These are phyloP conservation scores for Penicillium sp. DNA, from an alignment of 2,329 filamentous ascomycete genomes.

Conservation along the genomic window DNA sequence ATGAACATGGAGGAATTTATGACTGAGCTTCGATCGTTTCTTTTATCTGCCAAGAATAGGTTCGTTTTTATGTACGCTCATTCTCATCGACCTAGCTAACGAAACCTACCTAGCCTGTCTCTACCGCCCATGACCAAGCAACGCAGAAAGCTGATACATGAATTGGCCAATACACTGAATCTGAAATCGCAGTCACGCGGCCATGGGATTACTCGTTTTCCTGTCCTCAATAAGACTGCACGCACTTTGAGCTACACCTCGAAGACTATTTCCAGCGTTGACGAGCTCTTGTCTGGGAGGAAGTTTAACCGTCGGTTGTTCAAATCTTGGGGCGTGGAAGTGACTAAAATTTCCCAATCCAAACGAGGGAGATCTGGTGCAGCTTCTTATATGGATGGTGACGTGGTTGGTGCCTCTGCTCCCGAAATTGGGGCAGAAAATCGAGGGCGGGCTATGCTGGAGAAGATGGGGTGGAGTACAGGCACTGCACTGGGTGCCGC, in stretches of 20 bases:
- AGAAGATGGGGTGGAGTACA: constrained; percentile 95
- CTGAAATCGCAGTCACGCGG: constrained; percentile 84
- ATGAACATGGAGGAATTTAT: constrained; percentile 70
- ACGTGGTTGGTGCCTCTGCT: constrained; percentile 80
- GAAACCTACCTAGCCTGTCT: constrained; percentile 54
- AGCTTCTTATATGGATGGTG: constrained; percentile 72
- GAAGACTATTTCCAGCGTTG: constrained; percentile 50
- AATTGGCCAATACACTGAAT: constrained; percentile 70
- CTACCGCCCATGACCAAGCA: constrained; percentile 82
- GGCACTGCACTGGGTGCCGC: constrained; percentile 78
- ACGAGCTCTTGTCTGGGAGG: constrained; percentile 38
- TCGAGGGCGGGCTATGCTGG: constrained; percentile 79
- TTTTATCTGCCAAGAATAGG: constrained; percentile 63
- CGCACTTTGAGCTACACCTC: constrained; percentile 63
- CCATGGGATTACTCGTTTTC: constrained; percentile 68
- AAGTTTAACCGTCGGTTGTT: constrained; percentile 30
- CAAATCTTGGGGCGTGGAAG: constrained; percentile 26
- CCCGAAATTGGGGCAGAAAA: constrained; percentile 82
- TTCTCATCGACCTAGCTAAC: constrained; percentile 5
- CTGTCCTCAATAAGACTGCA: constrained; percentile 71
- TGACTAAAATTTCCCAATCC: constrained; percentile 21
- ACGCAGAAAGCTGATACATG: constrained; percentile 75
- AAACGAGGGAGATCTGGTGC: constrained; percentile 41
- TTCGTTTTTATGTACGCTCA: constrained; percentile 41
- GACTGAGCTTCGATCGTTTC: constrained; percentile 69